phyloP scores from a whole-genome alignment of 805 yeast species.

The Spathaspora arborariae region DNA sequence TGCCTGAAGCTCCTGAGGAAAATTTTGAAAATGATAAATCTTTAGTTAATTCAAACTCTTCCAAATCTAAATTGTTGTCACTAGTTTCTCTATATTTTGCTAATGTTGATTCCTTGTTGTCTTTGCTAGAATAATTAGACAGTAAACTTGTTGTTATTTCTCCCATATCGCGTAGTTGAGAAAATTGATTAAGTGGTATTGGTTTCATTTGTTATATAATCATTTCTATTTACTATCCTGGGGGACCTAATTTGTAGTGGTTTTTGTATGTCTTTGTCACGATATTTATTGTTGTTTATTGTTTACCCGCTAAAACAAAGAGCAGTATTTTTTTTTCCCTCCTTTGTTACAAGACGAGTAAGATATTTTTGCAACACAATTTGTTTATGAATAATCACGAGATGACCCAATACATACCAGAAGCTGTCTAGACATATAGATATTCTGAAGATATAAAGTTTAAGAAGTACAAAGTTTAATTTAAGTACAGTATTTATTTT shows the following conservation, averaged over 20 bases:
- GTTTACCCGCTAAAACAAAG: not conserved
- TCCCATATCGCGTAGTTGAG: conserved; percentile 4
- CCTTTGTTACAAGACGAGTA: too few species aligned
- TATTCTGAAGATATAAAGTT: too few species aligned
- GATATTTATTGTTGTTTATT: not conserved
- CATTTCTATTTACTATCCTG: not conserved
- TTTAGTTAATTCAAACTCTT: conserved; percentile 20
- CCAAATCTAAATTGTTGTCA: conserved; percentile 17
- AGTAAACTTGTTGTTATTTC: conserved; percentile 3
- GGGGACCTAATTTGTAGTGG: not conserved
- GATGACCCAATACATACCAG: not conserved
- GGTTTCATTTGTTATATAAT: not conserved
- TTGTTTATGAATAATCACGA: not conserved
- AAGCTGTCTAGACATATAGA: too few species aligned
- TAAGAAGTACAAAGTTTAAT: too few species aligned
- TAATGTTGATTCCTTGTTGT: conserved; percentile 18
- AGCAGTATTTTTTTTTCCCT: not conserved
- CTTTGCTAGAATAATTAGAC: not conserved
- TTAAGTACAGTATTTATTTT: too few species aligned
- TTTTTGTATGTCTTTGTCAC: too few species aligned
- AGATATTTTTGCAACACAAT: not conserved
- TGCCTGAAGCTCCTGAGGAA: conserved; percentile 24
- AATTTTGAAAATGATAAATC: conserved; percentile 36
- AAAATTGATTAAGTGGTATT: conserved; percentile 1
- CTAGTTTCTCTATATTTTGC: conserved; percentile 25